Percentiles rank a stretch among this genome's conserved stretches.
These are phyloP conservation scores for Backusella luteola DNA, from an alignment of 192 early-diverging fungal species.

Conservation along the genomic window DNA sequence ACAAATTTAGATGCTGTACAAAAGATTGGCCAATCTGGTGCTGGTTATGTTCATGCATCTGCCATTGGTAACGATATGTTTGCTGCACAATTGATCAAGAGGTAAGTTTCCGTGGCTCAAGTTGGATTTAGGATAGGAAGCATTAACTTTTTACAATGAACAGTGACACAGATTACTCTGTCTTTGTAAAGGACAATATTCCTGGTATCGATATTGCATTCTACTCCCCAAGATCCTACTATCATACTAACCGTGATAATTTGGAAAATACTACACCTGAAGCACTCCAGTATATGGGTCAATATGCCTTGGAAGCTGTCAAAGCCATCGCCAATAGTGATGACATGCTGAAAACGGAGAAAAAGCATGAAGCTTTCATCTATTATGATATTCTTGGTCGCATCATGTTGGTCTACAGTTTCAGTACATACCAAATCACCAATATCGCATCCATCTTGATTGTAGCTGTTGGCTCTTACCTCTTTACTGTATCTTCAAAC, in stretches of 20 bases:
- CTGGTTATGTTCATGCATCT: constrained; percentile 49
- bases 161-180: constrained; percentile 64
- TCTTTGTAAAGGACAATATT: constrained; percentile 55
- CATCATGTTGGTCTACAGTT: constrained; percentile 40
- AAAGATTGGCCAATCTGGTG: constrained; percentile 42
- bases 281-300: constrained; percentile 67
- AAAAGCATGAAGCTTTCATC: constrained; percentile 31
- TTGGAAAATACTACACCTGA: constrained; percentile 45
- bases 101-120: not conserved
- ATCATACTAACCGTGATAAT: constrained; percentile 62
- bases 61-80: constrained; percentile 67
- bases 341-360: constrained; percentile 22
- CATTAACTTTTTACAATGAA: not conserved
- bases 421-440: constrained; percentile 20
- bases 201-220: constrained; percentile 72
- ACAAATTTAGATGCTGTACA: constrained; percentile 38
- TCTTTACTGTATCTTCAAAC: not conserved
- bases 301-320: constrained; percentile 44
- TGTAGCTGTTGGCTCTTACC: constrained; percentile 20
- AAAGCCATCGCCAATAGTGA: constrained; percentile 45
- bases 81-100: constrained; percentile 37
- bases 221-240: constrained; percentile 58
- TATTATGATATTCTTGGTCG: constrained; percentile 51
- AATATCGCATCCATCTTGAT: constrained; percentile 21
- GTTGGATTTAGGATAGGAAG: not conserved